Conservation (phyloP, 2,329 filamentous ascomycete genomes). For the Cryphonectria nitschkei region DNA sequence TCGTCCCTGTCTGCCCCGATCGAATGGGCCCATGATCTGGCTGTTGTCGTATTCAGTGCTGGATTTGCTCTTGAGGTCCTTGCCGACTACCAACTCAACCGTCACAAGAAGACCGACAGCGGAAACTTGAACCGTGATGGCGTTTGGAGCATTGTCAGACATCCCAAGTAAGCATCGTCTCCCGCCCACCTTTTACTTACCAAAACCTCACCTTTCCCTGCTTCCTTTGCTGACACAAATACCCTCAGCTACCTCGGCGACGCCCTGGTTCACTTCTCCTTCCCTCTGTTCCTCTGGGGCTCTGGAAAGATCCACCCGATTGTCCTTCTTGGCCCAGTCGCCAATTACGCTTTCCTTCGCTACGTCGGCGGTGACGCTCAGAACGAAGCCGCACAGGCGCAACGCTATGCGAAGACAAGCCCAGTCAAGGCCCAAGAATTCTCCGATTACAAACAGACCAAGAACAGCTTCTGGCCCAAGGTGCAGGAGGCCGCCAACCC, state of each 20-base stretch:
- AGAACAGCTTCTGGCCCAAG: slow-evolving; percentile 64
- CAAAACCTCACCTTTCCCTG: background rate
- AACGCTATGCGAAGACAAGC: slow-evolving; percentile 54
- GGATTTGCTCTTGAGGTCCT: slow-evolving; percentile 60
- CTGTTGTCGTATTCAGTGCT: slow-evolving; percentile 59
- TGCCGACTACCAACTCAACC: slow-evolving; percentile 59
- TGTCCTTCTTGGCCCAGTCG: slow-evolving; percentile 57
- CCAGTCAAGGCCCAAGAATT: slow-evolving; percentile 57
- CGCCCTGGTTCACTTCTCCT: slow-evolving; percentile 60
- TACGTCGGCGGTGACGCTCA: slow-evolving; percentile 59
- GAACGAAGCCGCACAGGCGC: slow-evolving; percentile 57
- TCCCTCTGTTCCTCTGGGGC: slow-evolving; percentile 59
- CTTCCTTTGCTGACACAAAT: background rate
- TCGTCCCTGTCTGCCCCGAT: slow-evolving; percentile 25
- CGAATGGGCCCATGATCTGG: slow-evolving; percentile 40
- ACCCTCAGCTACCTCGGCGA: slow-evolving; percentile 61
- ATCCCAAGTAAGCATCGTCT: slow-evolving; percentile 58
- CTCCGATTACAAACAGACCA: slow-evolving; percentile 53
- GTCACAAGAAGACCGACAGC: slow-evolving; percentile 49
- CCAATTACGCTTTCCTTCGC: slow-evolving; percentile 63
- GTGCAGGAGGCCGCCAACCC: slow-evolving; percentile 54
- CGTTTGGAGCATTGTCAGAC: slow-evolving; percentile 64
- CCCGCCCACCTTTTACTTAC: too few relatives aligned
- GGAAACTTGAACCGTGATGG: slow-evolving; percentile 54
- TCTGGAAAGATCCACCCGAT: slow-evolving; percentile 58